Conservation (phyloP, 1,139 yeast genomes). For the Saccharomyces hybrid region DNA sequence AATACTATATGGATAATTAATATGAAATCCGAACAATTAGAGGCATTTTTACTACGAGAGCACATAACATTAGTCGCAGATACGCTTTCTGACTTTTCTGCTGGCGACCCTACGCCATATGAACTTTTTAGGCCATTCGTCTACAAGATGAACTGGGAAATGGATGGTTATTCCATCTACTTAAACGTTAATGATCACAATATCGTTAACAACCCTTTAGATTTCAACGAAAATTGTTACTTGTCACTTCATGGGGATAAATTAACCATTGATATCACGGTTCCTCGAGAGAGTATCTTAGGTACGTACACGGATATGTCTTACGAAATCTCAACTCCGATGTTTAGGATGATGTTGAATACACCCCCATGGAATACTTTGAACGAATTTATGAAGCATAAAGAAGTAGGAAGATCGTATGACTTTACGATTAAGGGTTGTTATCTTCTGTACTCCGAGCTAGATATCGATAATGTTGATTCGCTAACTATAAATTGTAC, state of each 20-base stretch:
- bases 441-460: slow-evolving; percentile 50
- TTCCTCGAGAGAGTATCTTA: slow-evolving; percentile 59
- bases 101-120: slow-evolving; percentile 67
- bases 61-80: slow-evolving; percentile 73
- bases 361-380: slow-evolving; percentile 92
- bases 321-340: slow-evolving; percentile 49
- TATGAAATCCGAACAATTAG: slow-evolving; percentile 45
- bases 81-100: slow-evolving; percentile 63
- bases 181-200: slow-evolving; percentile 81
- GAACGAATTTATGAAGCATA: slow-evolving; percentile 56
- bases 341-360: slow-evolving; percentile 54
- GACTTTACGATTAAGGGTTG: slow-evolving; percentile 58
- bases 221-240: slow-evolving; percentile 70
- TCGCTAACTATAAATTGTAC: slow-evolving; percentile 55
- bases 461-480: slow-evolving; percentile 62
- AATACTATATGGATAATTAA: slow-evolving; percentile 59
- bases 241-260: slow-evolving; percentile 62
- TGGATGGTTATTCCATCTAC: slow-evolving; percentile 49
- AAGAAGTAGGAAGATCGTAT: slow-evolving; percentile 58
- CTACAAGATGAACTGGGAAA: slow-evolving; percentile 55
- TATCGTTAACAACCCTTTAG: slow-evolving; percentile 81
- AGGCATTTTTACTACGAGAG: slow-evolving; percentile 66
- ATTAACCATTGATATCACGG: slow-evolving; percentile 39
- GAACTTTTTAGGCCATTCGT: slow-evolving; percentile 66
- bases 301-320: slow-evolving; percentile 49